These are phyloP conservation scores for Cardamine occulta DNA, from an alignment of 345 rosid species.

Conservation along the genomic window DNA sequence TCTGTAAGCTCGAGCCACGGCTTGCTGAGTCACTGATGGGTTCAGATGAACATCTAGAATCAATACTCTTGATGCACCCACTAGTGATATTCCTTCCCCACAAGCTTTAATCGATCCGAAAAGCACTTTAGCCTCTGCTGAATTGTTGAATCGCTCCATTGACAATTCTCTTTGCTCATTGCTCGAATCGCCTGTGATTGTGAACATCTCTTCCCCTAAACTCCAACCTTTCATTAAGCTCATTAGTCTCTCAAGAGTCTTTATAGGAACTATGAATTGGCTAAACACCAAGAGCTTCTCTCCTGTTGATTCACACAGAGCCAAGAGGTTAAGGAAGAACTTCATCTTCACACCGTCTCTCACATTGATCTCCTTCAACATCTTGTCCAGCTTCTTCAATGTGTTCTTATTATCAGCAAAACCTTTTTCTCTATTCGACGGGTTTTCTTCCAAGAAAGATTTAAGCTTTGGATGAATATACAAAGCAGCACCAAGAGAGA, in stretches of 20 bases:
- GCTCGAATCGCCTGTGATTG: constrained; percentile 74
- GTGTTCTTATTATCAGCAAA: constrained; percentile 43
- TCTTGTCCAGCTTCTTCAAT: constrained; percentile 61
- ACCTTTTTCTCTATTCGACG: constrained; percentile 15
- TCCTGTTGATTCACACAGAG: constrained; percentile 62
- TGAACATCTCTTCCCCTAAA: constrained; percentile 64
- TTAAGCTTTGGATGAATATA: constrained; percentile 70
- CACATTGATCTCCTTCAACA: constrained; percentile 54
- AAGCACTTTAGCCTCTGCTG: constrained; percentile 72
- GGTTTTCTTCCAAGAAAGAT: constrained; percentile 35
- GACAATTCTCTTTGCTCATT: constrained; percentile 71
- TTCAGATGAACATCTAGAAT: constrained; percentile 87
- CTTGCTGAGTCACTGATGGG: constrained; percentile 99
- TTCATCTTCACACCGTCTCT: constrained; percentile 81
- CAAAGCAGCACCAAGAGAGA: constrained; percentile 66
- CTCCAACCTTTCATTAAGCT: constrained; percentile 64
- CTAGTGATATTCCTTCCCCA: constrained; percentile 94
- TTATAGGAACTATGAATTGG: constrained; percentile 76
- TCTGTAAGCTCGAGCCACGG: constrained; percentile 83
- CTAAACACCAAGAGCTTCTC: constrained; percentile 88
- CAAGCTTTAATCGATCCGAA: constrained; percentile 95
- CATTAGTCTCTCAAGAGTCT: constrained; percentile 65
- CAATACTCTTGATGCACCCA: constrained; percentile 83
- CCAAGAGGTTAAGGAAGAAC: constrained; percentile 71
- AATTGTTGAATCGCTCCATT: constrained; percentile 79